Evolutionary conservation across 2,329 filamentous ascomycete genomes (phyloP), one percentile per base, ranked within the genome.

Genomic region (Fusarium anguioides): DNA sequence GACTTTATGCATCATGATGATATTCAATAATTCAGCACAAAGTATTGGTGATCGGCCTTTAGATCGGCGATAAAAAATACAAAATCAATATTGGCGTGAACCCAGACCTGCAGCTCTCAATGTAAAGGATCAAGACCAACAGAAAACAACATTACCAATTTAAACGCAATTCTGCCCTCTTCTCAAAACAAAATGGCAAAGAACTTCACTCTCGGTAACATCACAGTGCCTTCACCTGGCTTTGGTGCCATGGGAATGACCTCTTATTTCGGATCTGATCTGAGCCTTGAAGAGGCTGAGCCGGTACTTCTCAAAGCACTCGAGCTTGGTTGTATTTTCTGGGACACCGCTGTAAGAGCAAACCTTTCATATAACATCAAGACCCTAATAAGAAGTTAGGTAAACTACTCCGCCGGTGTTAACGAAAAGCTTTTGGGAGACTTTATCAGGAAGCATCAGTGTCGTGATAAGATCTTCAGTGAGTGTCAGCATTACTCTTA

Each of bases 361-460:
- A 17, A 15, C n/a, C 21, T n/a, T 9, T n/a, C n/a, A n/a, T n/a
- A n/a, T n/a, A n/a, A n/a, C n/a, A n/a, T n/a, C n/a, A n/a, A n/a
- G n/a, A 36, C 5, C n/a, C 27, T 21, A 7, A 27, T 2, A 24
- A 4, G 7, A 6, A 11, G 8, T 1, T 6, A 59, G 56, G 56
- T 60, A 3, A 41, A 50, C 2, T 60, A 60, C 9, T 35, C 41
- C 3, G 52, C 52, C 12, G 56, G 56, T 0, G 53, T 50, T 2
- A 60, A 60, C 4, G 56, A 60, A 15, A 50, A 50, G 41, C 53
- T 59, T 20, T 11, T 60, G 12, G 56, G 56, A 3, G 56, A 60
- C 3, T 60, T 60, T 21, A 60, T 59, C 31, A 35, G 53, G 3
- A 60, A 60, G 12, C 56, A 60, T 3, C 24, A 60, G 15, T 36